Conservation (phyloP, 75 land plant genomes). For the Pinus taeda region DNA sequence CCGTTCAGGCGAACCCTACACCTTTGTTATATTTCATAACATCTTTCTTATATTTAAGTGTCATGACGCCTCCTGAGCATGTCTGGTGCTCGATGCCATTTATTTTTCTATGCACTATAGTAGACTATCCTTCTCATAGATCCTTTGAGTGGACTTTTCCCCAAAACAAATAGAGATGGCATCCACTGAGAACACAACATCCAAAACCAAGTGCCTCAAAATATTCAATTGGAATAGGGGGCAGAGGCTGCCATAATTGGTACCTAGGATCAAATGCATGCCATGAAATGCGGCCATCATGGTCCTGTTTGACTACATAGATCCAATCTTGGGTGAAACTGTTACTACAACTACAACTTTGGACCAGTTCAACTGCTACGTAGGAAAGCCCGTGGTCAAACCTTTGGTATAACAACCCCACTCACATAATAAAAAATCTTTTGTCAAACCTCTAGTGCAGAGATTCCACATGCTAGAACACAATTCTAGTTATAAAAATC, state of each 20-base stretch:
- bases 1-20: no score
- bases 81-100: conserved; percentile 88
- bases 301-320: conserved; percentile 71
- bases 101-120: conserved; percentile 76
- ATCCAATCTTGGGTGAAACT: conserved; percentile 54
- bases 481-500: no score
- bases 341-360: no score
- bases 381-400: no score
- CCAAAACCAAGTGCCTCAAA: conserved; percentile 75
- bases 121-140: conserved; percentile 77
- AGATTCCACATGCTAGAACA: no score
- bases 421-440: no score
- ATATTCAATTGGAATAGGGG: conserved; percentile 75
- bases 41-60: no score
- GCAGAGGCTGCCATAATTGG: conserved; percentile 84
- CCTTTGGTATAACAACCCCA: no score
- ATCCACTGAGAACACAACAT: conserved; percentile 81
- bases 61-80: conserved; percentile 73
- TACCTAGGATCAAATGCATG: conserved; percentile 79
- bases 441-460: no score
- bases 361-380: no score
- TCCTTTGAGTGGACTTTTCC: conserved; percentile 71
- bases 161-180: conserved; percentile 80
- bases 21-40: no score
- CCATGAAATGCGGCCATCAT: conserved; percentile 64